phyloP scores from a whole-genome alignment of 1,284 basidiomycete genomes.

The Irpex lacteus region DNA sequence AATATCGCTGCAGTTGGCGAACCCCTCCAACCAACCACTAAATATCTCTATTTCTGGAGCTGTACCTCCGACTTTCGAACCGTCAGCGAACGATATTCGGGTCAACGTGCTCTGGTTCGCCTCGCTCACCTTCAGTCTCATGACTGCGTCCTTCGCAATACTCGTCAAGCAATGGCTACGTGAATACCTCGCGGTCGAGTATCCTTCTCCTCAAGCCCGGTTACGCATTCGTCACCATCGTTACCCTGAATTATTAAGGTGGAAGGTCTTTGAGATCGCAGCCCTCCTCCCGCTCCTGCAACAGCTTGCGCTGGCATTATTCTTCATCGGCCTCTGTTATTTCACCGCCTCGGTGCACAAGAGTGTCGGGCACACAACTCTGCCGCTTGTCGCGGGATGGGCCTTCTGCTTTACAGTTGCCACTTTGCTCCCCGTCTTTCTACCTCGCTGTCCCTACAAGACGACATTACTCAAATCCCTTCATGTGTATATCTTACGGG shows the following conservation, averaged over 20 bases:
- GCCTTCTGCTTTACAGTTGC: not conserved
- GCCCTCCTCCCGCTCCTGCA: constrained; percentile 5
- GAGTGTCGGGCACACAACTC: not conserved
- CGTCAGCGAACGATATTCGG: not conserved
- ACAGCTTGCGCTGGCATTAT: constrained; percentile 8
- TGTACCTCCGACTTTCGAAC: not conserved
- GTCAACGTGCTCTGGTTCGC: not conserved
- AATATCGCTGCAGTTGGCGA: not conserved
- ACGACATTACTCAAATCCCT: not conserved
- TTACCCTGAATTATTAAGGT: not conserved
- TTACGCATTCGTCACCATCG: constrained; percentile 9
- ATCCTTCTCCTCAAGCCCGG: not conserved
- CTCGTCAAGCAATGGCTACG: not conserved
- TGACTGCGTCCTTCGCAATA: not conserved
- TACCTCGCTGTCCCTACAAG: constrained; percentile 8
- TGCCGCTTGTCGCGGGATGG: constrained; percentile 4
- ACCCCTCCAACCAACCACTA: not conserved
- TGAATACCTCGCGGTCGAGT: not conserved
- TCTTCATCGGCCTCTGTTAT: constrained; percentile 11
- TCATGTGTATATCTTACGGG: not conserved
- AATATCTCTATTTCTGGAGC: not conserved
- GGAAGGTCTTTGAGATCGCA: constrained; percentile 12
- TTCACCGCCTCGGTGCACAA: constrained; percentile 2
- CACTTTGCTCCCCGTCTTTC: not conserved
- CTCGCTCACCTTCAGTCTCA: not conserved